A percentile compares a stretch with the other conserved stretches of the same genome.
Evolutionary conservation across 2,329 filamentous ascomycete genomes (phyloP).

Genomic region (Alternaria hordeiaustralica): DNA sequence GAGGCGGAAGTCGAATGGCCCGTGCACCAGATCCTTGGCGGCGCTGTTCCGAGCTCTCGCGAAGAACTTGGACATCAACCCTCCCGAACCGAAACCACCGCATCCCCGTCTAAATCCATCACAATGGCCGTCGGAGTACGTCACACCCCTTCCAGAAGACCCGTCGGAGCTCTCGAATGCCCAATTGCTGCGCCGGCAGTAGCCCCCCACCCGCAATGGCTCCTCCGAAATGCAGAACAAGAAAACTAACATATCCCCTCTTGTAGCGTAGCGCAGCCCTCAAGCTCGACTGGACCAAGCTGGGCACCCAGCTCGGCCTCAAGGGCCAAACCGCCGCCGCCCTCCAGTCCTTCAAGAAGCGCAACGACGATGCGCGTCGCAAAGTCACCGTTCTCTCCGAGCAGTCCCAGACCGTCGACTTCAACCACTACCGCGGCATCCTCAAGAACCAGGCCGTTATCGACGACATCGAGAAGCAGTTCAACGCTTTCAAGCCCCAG

Average conservation of each 20-base stretch:
- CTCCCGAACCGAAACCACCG: conserved; percentile 54
- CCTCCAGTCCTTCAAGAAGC: conserved; percentile 98
- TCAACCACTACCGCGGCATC: conserved; percentile 85
- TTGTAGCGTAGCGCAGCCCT: conserved; percentile 92
- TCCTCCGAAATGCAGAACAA: conserved; percentile 21
- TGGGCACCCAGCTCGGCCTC: conserved; percentile 92
- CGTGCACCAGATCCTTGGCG: conserved; percentile 14
- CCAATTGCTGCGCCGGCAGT: conserved; percentile 42
- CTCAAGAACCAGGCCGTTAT: conserved; percentile 97
- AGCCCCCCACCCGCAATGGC: conserved; percentile 35
- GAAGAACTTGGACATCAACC: conserved; percentile 50
- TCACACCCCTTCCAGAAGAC: conserved; percentile 25
- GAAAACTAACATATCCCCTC: conserved; percentile 41
- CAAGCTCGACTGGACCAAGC: conserved; percentile 99
- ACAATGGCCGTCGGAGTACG: conserved; percentile 55
- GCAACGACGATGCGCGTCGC: conserved; percentile 98
- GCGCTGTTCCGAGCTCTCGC: conserved; percentile 23
- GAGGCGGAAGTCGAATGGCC: conserved; percentile 6
- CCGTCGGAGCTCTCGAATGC: conserved; percentile 28
- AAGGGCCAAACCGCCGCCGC: conserved; percentile 91
- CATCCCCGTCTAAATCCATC: conserved; percentile 48
- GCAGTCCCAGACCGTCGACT: conserved; percentile 87
- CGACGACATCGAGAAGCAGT: conserved; percentile 97
- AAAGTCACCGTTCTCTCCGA: conserved; percentile 85
- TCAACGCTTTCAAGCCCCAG: conserved; percentile 86